Evolutionary conservation across 768 basidiomycete species (phyloP).

Genomic region (Boletus reticulatus): DNA sequence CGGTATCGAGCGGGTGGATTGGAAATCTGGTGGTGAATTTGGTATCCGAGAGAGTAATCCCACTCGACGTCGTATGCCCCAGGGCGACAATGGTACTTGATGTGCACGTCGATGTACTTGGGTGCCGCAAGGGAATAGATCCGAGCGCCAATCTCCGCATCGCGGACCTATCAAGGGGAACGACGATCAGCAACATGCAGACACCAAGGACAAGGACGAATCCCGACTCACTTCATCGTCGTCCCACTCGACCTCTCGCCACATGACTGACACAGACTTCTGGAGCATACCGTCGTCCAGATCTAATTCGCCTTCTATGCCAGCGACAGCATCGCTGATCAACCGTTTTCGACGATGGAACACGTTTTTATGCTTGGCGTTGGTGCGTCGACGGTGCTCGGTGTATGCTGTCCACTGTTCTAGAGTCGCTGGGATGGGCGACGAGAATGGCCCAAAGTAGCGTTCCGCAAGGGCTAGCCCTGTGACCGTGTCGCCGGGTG

Average conservation of each 20-base stretch:
- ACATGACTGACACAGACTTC: conserved; percentile 2
- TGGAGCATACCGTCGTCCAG: background rate
- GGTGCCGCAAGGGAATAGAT: conserved; percentile 10
- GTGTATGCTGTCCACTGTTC: conserved; percentile 5
- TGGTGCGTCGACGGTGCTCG: conserved; percentile 2
- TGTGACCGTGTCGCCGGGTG: no score
- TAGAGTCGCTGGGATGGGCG: background rate
- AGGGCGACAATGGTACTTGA: conserved; percentile 4
- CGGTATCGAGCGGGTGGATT: no score
- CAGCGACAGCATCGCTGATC: background rate
- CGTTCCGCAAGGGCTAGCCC: no score
- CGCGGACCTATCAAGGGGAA: background rate
- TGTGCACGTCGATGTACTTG: conserved; percentile 10
- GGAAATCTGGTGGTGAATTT: background rate
- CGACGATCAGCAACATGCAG: no score
- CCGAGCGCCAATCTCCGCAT: background rate
- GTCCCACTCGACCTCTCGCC: background rate
- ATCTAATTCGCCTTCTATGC: conserved; percentile 4
- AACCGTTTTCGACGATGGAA: background rate
- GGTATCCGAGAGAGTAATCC: conserved; percentile 9
- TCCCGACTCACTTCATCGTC: background rate
- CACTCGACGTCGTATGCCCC: background rate
- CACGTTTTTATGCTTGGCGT: background rate
- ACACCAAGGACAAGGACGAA: no score
- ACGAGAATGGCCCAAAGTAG: no score